Conservation (phyloP, 2,329 filamentous ascomycete species). For the Dothideomycetidae sp. region DNA sequence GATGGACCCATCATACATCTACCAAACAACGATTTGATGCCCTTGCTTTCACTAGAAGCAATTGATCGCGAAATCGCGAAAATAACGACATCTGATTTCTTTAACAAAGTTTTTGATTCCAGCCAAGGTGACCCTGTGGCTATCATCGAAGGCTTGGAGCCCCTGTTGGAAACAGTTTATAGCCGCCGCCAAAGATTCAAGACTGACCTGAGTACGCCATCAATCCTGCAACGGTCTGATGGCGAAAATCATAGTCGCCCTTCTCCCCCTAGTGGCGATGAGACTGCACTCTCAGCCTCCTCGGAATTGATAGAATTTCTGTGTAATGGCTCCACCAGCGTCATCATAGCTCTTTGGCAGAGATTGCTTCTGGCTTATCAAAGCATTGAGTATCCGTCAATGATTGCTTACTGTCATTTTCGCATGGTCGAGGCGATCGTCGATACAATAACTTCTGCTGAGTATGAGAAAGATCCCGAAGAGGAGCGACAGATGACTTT, state of each 20-base stretch:
- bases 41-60: conserved; percentile 67
- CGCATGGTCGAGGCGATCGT: conserved; percentile 76
- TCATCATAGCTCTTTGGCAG: conserved; percentile 80
- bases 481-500: conserved; percentile 56
- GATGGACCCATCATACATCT: conserved; percentile 44
- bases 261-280: not conserved
- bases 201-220: not conserved
- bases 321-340: conserved; percentile 61
- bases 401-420: conserved; percentile 75
- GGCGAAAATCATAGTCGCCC: not conserved
- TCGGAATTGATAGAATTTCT: conserved; percentile 78
- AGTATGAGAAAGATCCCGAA: conserved; percentile 39
- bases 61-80: conserved; percentile 85
- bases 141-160: conserved; percentile 84
- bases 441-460: conserved; percentile 48
- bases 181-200: not conserved
- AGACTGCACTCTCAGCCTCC: conserved; percentile 23
- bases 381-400: conserved; percentile 70
- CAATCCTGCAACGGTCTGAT: not conserved
- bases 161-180: conserved; percentile 62
- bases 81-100: conserved; percentile 92
- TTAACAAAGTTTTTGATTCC: conserved; percentile 74
- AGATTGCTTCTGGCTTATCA: conserved; percentile 81
- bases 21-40: conserved; percentile 77
- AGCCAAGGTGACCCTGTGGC: conserved; percentile 66